A percentile compares a stretch with the other conserved stretches of the same genome.
Evolutionary conservation across 306 rosid species (phyloP).

Genomic region (Canavalia gladiata): DNA sequence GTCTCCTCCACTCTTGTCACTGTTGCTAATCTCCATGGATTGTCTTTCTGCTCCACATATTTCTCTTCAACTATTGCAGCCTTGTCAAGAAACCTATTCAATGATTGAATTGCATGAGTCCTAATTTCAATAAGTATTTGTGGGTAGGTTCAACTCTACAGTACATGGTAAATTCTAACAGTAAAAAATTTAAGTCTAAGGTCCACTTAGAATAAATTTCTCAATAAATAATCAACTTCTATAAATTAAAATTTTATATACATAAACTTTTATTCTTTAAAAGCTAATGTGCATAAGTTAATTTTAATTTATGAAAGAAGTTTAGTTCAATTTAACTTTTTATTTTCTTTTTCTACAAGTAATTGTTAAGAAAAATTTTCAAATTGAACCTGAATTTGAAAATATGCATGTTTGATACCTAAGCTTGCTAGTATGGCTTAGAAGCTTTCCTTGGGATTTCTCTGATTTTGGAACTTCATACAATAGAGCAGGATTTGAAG

Average conservation of each 20-base stretch:
- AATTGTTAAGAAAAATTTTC: too few species aligned
- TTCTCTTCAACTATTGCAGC: slow-evolving; percentile 68
- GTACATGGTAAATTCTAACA: too few species aligned
- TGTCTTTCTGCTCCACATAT: slow-evolving; percentile 23
- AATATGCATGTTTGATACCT: slow-evolving; percentile 44
- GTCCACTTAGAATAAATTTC: too few species aligned
- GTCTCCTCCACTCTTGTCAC: slow-evolving; percentile 67
- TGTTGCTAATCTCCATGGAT: slow-evolving; percentile 64
- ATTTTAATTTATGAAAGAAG: too few species aligned
- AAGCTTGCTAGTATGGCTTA: slow-evolving; percentile 53
- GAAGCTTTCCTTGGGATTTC: slow-evolving; percentile 42
- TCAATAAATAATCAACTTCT: too few species aligned
- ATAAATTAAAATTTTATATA: too few species aligned
- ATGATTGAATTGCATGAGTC: neutral
- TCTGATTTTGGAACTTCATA: slow-evolving; percentile 53
- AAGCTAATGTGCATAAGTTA: too few species aligned
- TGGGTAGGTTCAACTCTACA: too few species aligned
- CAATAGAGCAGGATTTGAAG: slow-evolving; percentile 50
- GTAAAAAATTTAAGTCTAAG: too few species aligned
- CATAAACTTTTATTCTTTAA: too few species aligned
- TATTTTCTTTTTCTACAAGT: too few species aligned
- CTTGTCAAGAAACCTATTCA: slow-evolving; percentile 64
- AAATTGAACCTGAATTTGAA: neutral
- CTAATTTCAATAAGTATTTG: neutral
- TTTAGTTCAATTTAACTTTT: too few species aligned